These are phyloP conservation scores for Aspergillus versicolor DNA, from an alignment of 2,329 filamentous ascomycete genomes.

Conservation along the genomic window DNA sequence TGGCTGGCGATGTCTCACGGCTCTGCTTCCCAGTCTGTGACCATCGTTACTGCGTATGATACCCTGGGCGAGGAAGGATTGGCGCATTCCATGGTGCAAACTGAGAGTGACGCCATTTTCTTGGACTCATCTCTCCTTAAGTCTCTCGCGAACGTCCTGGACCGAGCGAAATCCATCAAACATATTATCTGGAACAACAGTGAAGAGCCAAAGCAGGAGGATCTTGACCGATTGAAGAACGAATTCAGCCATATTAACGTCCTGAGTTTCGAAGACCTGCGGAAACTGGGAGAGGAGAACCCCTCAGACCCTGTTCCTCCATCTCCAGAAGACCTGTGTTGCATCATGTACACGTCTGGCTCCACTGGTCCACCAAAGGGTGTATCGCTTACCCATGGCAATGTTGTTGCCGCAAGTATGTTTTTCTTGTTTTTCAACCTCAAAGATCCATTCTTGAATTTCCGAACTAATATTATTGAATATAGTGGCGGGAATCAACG, in stretches of 20 bases:
- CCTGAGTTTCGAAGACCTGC: constrained; percentile 56
- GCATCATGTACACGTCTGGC: constrained; percentile 80
- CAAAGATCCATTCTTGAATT: too few species aligned
- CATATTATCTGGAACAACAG: constrained; percentile 60
- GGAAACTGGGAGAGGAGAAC: constrained; percentile 61
- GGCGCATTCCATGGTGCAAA: constrained; percentile 81
- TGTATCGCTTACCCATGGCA: constrained; percentile 76
- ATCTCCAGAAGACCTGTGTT: constrained; percentile 74
- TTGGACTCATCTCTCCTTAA: constrained; percentile 75
- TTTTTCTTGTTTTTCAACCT: constrained; percentile 22
- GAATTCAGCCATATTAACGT: constrained; percentile 55
- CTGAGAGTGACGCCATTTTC: constrained; percentile 78
- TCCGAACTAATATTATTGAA: constrained; percentile 13
- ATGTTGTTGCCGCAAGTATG: constrained; percentile 74
- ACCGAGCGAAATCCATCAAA: constrained; percentile 56
- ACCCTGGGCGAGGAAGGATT: constrained; percentile 83
- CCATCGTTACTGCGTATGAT: constrained; percentile 93
- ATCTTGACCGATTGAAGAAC: constrained; percentile 55
- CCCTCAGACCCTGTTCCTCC: constrained; percentile 70
- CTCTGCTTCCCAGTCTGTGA: constrained; percentile 78
- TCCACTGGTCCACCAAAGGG: constrained; percentile 89
- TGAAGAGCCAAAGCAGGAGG: constrained; percentile 51
- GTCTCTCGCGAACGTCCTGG: constrained; percentile 57
- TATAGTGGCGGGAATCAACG: constrained; percentile 74
- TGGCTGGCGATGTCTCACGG: constrained; percentile 83